Base-by-base conservation (phyloP, 208 protist species). In the Naegleria fowleri region DNA sequence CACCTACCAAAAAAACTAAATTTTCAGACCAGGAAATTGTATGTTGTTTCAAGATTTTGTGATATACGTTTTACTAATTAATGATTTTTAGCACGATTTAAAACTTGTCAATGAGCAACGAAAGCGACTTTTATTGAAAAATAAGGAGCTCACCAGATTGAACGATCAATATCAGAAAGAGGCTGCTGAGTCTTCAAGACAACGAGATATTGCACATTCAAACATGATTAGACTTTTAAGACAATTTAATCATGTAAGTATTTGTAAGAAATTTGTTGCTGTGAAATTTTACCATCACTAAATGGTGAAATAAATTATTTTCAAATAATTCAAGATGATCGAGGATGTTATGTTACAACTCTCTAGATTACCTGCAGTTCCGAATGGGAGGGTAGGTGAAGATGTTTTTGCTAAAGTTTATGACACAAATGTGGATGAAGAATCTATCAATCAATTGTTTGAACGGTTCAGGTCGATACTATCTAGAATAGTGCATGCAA, bases 161-260 rank as follows among this genome's bases (percentile, higher is more conserved):
- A 79, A 79, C n/a, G 6, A 79, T 36, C 67, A 79, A 9, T 33
- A 36, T 36, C 19, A 36, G 5, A 79, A 79, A 36, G 16, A 29
- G 9, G 29, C 29, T 36, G 6, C 7, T 7, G 67, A 79, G 36
- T 11, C 29, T 36, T 25, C 67, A 11, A 79, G 25, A 36, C 16
- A 79, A 36, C 19, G 29, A 4, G 67, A 79, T 36, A 79, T 36
- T 29, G 6, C 29, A 15, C 9, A 19, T 29, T 79, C 67, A 33
- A 79, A 29, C 9, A 48, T 86, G 29, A 29, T 11, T 16, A 48
- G 22, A 38, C 13, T 86, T 40, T 9, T 48, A 43, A 40, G 83
- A 86, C 83, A 43, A 86, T 86, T 16, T 16, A 86, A 86, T 48
- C 83, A 86, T 48, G 83, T 86, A 86, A 48, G 83, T 48, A 29